These are phyloP conservation scores for Pichia gijzeniarum DNA, from an alignment of 805 yeast species.

Conservation along the genomic window DNA sequence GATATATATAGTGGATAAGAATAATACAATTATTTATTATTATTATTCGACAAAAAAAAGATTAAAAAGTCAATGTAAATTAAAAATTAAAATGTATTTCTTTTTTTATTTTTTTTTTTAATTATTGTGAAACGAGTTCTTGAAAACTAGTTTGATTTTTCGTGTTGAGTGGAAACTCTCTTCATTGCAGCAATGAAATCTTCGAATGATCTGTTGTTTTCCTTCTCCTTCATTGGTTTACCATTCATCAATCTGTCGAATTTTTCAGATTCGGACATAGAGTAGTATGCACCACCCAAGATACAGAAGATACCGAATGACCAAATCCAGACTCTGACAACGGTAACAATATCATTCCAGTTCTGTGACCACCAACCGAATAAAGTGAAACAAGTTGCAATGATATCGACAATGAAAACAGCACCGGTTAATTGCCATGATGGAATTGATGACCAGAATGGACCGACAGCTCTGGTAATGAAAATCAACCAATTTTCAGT, in stretches of 20 bases:
- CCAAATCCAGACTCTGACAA: conserved; percentile 86
- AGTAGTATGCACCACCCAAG: conserved; percentile 89
- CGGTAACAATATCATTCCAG: conserved; percentile 90
- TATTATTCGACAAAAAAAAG: neutral
- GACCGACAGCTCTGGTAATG: conserved; percentile 92
- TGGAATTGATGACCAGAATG: conserved; percentile 91
- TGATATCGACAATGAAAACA: conserved; percentile 75
- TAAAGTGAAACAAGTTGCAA: conserved; percentile 81
- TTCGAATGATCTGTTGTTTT: conserved; percentile 62
- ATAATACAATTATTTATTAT: neutral
- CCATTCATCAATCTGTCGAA: conserved; percentile 78
- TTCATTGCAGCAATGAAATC: conserved; percentile 79
- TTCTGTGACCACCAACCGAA: conserved; percentile 96
- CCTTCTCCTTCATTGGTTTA: conserved; percentile 47
- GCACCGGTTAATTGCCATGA: conserved; percentile 95
- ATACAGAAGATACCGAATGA: conserved; percentile 92
- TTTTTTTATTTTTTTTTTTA: neutral
- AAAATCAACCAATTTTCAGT: conserved; percentile 95
- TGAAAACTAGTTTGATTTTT: conserved; percentile 54
- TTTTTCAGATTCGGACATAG: conserved; percentile 69
- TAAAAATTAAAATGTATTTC: neutral
- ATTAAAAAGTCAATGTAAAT: neutral
- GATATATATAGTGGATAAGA: neutral
- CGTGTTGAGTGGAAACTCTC: conserved; percentile 85
- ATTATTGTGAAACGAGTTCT: neutral